Evolutionary conservation across 345 rosid genomes (phyloP), one percentile per base, ranked within the genome.

Genomic region (Eucalyptus regnans): DNA sequence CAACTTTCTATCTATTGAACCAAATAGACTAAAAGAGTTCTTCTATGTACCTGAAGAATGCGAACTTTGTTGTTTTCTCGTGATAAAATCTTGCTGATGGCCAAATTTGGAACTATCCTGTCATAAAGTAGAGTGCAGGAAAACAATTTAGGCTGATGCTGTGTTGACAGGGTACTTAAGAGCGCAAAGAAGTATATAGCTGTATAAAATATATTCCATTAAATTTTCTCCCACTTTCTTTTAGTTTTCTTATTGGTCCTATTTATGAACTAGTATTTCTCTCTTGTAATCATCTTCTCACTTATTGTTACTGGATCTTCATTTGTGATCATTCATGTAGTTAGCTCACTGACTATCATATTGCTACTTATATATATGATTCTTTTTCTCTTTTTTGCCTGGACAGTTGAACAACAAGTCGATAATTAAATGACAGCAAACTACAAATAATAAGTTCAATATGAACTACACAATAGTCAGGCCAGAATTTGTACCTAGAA

Each of bases 41-140:
- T 41, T 58, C 33, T 11, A 23, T 37, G 62, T 94, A 97, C 99
- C 99, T 97, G 99, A 89, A 96, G 93, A 93, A 97, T 95, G 89
- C 98, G 96, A 29, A 97, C 98, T 94, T 93, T 94, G 91, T 96
- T 95, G 96, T 96, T 97, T 92, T 96, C 99, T 51, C 98, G 94
- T 14, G 95, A 96, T 91, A 97, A 89, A 90, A 97, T 92, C 94
- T 94, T 97, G 93, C 99, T 94, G 90, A 97, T 97, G 50, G 98
- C 99, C 92, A 97, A 92, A 91, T 96, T 97, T 88, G 99, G 99
- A 93, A 97, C 99, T 85, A 97, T 93, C 95, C 99, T 97, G 97
- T 89, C 89, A 92, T 54, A 86, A 89, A 85, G 83, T 37, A 49
- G 87, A 87, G 49, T 48, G n/a, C 43, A 12, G 84, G 86, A 83